Evolutionary conservation across 148 eudicot genomes (phyloP).

Genomic region (Silene uniflora): DNA sequence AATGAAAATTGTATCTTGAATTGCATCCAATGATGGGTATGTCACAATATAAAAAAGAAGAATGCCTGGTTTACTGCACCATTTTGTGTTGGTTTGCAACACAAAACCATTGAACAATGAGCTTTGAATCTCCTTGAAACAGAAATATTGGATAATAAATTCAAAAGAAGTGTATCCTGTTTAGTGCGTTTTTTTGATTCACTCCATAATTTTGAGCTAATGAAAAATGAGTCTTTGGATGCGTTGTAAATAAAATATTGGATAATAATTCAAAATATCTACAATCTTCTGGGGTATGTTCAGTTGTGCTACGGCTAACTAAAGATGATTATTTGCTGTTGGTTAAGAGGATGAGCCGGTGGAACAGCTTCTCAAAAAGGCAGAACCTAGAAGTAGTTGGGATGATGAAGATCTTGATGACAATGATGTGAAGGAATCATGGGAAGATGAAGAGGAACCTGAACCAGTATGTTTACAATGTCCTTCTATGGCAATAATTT

Average conservation of each 20-base stretch:
- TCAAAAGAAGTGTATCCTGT: neutral
- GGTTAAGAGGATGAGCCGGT: slow-evolving; percentile 58
- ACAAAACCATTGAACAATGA: neutral
- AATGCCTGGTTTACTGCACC: neutral
- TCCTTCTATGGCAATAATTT: neutral
- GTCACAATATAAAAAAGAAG: neutral
- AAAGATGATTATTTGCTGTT: slow-evolving; percentile 7
- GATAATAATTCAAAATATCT: neutral
- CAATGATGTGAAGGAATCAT: slow-evolving; percentile 76
- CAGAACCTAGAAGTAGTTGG: slow-evolving; percentile 52
- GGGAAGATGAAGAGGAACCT: slow-evolving; percentile 97
- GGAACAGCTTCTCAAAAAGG: slow-evolving; percentile 51
- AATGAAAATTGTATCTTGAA: neutral
- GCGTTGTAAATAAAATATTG: neutral
- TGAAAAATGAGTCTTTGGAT: no score
- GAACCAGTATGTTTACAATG: slow-evolving; percentile 48
- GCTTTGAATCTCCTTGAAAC: neutral
- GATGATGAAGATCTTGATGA: slow-evolving; percentile 94
- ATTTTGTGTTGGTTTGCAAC: neutral
- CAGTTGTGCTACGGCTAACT: neutral
- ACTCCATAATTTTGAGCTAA: neutral
- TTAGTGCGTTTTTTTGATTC: neutral
- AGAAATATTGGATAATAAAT: no score
- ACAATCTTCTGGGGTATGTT: neutral
- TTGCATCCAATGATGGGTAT: neutral